Evolutionary conservation across 2,329 filamentous ascomycete genomes (phyloP).

Genomic region (Tolypocladium sp.): DNA sequence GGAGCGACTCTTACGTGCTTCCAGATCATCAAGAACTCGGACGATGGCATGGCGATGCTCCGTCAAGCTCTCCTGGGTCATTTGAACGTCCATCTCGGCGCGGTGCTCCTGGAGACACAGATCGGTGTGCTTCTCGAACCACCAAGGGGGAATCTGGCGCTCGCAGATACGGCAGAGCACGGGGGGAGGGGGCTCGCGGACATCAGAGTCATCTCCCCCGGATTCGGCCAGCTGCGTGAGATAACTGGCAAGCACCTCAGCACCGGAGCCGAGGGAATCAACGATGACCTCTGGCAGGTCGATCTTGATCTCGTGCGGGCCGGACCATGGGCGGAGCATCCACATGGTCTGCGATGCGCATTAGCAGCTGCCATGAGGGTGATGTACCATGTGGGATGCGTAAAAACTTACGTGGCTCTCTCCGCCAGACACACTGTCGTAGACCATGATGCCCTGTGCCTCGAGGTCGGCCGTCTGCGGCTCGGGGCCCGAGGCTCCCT

Average conservation of each 20-base stretch:
- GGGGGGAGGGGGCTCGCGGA: constrained; percentile 75
- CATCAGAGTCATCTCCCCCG: constrained; percentile 63
- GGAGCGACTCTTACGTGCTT: constrained; percentile 64
- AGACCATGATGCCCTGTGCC: constrained; percentile 97
- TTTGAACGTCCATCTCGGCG: constrained; percentile 95
- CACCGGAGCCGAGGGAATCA: constrained; percentile 87
- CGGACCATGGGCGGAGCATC: constrained; percentile 92
- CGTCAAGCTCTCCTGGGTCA: constrained; percentile 82
- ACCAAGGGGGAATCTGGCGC: constrained; percentile 94
- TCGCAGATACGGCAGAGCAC: constrained; percentile 96
- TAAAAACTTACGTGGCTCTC: constrained; percentile 72
- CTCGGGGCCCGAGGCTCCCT: constrained; percentile 23
- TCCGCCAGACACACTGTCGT: constrained; percentile 75
- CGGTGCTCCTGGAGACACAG: constrained; percentile 91
- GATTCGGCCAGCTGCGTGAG: constrained; percentile 82
- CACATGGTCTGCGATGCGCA: constrained; percentile 74
- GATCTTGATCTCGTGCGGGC: constrained; percentile 88
- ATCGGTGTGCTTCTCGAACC: constrained; percentile 99
- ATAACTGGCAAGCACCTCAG: constrained; percentile 89
- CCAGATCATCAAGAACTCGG: constrained; percentile 85
- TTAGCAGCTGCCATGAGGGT: constrained; percentile 1
- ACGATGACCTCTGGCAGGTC: constrained; percentile 84
- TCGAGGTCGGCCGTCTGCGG: constrained; percentile 64
- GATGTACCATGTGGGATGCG: neutral
- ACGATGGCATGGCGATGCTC: constrained; percentile 94